Evolutionary conservation across 345 rosid species (phyloP).

Genomic region (Brassica napus): Da-Ae NC_063447.1:50139501-50140000

Average conservation of each 20-base stretch:
- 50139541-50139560: constrained; percentile 24
- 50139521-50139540: constrained; percentile 33
- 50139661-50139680: constrained; percentile 11
- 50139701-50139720: constrained; percentile 5
- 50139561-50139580: constrained; percentile 17
- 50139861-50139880: too few species aligned
- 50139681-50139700: background rate
- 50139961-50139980: too few species aligned
- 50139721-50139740: constrained; percentile 17
- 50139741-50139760: background rate
- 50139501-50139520: constrained; percentile 5
- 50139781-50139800: background rate
- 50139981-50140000: too few species aligned
- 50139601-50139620: constrained; percentile 33
- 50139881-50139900: too few species aligned
- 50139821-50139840: background rate
- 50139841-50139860: too few species aligned
- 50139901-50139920: too few species aligned
- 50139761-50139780: background rate
- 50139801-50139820: background rate
- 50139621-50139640: constrained; percentile 29
- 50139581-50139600: constrained; percentile 27
- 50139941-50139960: too few species aligned
- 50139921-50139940: too few species aligned
- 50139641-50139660: background rate